These are phyloP conservation scores for Podila minutissima DNA, from an alignment of 192 early-diverging fungal genomes.

Conservation along the genomic window DNA sequence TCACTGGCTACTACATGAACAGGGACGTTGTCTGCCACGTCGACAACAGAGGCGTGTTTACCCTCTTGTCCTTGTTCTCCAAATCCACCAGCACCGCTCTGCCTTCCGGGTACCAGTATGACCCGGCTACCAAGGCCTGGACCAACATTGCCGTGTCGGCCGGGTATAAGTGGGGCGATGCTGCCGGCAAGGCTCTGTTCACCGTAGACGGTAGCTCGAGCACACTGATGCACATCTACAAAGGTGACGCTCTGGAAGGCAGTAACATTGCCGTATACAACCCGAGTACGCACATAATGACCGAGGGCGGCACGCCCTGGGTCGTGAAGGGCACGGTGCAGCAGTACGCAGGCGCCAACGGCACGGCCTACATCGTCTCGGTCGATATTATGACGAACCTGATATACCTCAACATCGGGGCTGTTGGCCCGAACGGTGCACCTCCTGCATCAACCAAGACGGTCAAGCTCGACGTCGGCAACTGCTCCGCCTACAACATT, in stretches of 20 bases:
- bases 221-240: conserved; percentile 18
- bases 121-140: conserved; percentile 9
- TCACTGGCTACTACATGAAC: neutral
- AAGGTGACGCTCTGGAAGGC: neutral
- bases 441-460: neutral
- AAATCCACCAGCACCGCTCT: neutral
- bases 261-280: neutral
- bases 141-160: conserved; percentile 13
- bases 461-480: neutral
- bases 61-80: conserved; percentile 2
- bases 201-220: neutral
- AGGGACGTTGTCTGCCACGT: conserved; percentile 9
- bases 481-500: neutral
- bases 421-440: neutral
- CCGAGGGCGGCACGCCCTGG: no score
- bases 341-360: no score
- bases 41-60: conserved; percentile 22
- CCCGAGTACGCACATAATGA: no score
- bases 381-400: no score
- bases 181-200: neutral
- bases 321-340: no score
- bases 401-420: neutral
- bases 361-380: no score
- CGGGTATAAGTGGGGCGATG: conserved; percentile 10
- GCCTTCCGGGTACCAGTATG: conserved; percentile 21